Base-by-base conservation (phyloP, 1,139 yeast species). In the Candida glucosophila region DNA sequence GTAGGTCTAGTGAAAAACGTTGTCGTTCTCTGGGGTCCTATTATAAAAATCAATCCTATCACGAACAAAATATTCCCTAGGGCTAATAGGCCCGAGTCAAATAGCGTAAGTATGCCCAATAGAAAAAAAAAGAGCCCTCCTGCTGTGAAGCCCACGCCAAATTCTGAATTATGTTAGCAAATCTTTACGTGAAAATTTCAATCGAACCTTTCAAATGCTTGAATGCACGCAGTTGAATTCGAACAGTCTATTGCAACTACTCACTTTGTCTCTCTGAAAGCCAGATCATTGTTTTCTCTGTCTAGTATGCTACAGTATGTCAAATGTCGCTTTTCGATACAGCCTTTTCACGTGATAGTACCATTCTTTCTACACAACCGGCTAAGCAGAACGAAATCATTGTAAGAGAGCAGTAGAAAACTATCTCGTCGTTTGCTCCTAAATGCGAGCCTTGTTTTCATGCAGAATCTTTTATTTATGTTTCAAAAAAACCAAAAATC, bases 71-170 rank as follows among this genome's bases (percentile, higher is more conserved):
- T 74, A 46, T 88, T 88, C 14, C 96, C 96, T 48, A 90, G 67
- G 2, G 96, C 95, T 33, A 90, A 65, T 24, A 90, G 64, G 1
- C 93, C 92, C 6, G 95, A 68, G 49, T 90, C 97, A 47, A 90
- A 90, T 37, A 90, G 76, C 15, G 95, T 73, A 47, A 86, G 47
- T 22, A 90, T 68, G 8, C 98, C 98, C 19, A 88, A 61, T 6
- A 83, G 49, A 52, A 90, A 81, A 49, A 85, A 79, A 24, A 82
- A 52, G 30, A 79, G 70, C 32, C 90, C 96, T 15, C 81, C 82
- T 14, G 94, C 88, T 9, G 95, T 83, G 63, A 88, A 81, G 6
- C 86, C 95, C 15, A 85, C 96, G 16, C 98, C 98, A 44, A 78
- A 78, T 54, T 86, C 95, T 83, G 39, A 16, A 25, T 22, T 19